Conservation (phyloP, 176 grass and related monocot genomes). For the Saccharum officinarum region DNA sequence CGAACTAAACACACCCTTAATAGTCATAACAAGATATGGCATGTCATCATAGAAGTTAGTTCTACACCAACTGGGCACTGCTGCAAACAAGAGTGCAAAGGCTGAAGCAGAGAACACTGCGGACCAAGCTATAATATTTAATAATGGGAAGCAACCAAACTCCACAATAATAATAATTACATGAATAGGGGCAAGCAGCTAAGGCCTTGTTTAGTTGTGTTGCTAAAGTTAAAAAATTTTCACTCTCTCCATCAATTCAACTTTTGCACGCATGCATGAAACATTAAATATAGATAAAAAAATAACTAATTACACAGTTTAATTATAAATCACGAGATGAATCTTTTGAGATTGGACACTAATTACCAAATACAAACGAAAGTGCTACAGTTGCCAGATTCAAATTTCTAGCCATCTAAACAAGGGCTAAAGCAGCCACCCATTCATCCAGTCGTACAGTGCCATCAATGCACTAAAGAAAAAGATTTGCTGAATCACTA, state of each 20-base stretch:
- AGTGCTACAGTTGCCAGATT: no score
- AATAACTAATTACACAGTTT: no score
- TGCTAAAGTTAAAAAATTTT: no score
- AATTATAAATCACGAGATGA: no score
- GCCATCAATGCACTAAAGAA: conserved; percentile 36
- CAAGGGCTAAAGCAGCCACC: conserved; percentile 1
- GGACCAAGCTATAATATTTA: conserved; percentile 30
- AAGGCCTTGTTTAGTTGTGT: no score
- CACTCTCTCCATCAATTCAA: no score
- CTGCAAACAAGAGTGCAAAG: conserved; percentile 28
- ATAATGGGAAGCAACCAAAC: conserved; percentile 39
- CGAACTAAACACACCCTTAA: no score
- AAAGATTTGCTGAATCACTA: conserved; percentile 26
- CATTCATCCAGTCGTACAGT: conserved; percentile 21
- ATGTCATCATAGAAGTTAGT: neutral
- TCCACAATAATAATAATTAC: conserved; percentile 6
- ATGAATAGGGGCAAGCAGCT: conserved; percentile 7
- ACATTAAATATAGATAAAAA: no score
- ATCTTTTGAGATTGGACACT: no score
- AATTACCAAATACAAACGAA: no score
- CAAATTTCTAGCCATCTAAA: no score
- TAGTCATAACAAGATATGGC: neutral
- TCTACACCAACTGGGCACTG: conserved; percentile 14
- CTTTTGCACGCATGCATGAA: no score
- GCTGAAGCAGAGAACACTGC: conserved; percentile 8